A percentile compares a stretch with the other conserved stretches of the same genome.
Evolutionary conservation across 306 rosid species (phyloP).

Genomic region (Trifolium fragiferum): DNA sequence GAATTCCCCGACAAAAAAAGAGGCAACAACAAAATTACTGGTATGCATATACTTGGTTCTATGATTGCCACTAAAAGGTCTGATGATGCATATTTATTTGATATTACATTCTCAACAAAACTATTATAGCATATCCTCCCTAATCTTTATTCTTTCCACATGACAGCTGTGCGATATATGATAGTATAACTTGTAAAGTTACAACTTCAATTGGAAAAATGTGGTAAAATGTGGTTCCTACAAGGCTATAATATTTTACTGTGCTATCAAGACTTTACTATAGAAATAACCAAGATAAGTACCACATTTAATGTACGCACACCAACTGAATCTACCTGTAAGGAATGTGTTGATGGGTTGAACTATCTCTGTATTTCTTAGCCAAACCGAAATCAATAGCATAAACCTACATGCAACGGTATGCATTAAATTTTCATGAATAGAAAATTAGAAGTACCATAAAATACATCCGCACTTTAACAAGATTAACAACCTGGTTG

Average conservation of each 20-base stretch:
- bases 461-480: constrained; percentile 24
- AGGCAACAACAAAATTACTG: not conserved
- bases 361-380: constrained; percentile 89
- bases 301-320: constrained; percentile 22
- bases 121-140: constrained; percentile 1
- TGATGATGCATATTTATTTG: constrained; percentile 14
- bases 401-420: constrained; percentile 57
- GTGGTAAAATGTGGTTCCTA: not conserved
- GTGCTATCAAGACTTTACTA: constrained; percentile 25
- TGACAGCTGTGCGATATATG: not conserved
- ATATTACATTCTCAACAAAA: constrained; percentile 21
- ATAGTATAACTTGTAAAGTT: constrained; percentile 19
- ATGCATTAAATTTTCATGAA: constrained; percentile 32
- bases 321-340: constrained; percentile 67
- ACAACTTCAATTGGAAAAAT: constrained; percentile 13
- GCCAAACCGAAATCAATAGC: constrained; percentile 96
- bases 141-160: constrained; percentile 4
- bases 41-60: not conserved
- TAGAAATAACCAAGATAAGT: constrained; percentile 25
- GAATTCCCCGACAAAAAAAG: constrained; percentile 5
- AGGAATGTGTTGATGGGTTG: constrained; percentile 96
- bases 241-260: not conserved
- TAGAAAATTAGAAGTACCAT: not conserved
- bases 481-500: constrained; percentile 67
- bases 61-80: not conserved